Percentiles rank a stretch among this genome's conserved stretches.
Evolutionary conservation across 345 rosid species (phyloP).

Genomic region (Psidium guajava): DNA sequence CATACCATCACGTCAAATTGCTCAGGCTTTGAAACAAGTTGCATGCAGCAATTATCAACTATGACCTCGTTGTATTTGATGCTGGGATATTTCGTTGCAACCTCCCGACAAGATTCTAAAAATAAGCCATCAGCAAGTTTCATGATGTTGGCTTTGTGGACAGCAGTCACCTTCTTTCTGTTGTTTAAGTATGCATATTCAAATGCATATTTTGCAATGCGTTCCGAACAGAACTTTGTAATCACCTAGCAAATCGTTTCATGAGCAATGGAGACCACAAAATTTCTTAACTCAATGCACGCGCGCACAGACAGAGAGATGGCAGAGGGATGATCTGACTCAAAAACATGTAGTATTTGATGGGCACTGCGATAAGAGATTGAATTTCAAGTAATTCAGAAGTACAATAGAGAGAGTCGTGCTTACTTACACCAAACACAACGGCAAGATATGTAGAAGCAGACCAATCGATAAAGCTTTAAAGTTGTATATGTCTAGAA

Average conservation of each 20-base stretch:
- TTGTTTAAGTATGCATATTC: conserved; percentile 95
- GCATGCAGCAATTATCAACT: conserved; percentile 97
- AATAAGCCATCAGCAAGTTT: conserved; percentile 96
- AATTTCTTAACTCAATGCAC: background rate
- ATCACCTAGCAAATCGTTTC: conserved; percentile 53
- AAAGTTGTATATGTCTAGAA: background rate
- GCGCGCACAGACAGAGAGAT: background rate
- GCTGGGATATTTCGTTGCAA: conserved; percentile 70
- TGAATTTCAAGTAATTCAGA: background rate
- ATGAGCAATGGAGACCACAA: background rate
- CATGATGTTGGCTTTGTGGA: conserved; percentile 97
- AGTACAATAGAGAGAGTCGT: background rate
- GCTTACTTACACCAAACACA: background rate
- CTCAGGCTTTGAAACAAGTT: conserved; percentile 96
- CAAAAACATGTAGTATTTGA: background rate
- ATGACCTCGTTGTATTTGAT: conserved; percentile 83
- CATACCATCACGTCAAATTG: conserved; percentile 98
- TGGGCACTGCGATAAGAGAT: background rate
- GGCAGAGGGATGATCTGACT: background rate
- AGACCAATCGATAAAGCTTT: background rate
- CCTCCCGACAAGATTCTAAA: conserved; percentile 90
- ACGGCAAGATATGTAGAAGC: background rate
- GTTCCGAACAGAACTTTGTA: conserved; percentile 94
- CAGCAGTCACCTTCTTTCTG: conserved; percentile 89
- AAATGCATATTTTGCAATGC: conserved; percentile 90